These are phyloP conservation scores for Russula abietina DNA, from an alignment of 768 basidiomycete genomes.

Conservation along the genomic window DNA sequence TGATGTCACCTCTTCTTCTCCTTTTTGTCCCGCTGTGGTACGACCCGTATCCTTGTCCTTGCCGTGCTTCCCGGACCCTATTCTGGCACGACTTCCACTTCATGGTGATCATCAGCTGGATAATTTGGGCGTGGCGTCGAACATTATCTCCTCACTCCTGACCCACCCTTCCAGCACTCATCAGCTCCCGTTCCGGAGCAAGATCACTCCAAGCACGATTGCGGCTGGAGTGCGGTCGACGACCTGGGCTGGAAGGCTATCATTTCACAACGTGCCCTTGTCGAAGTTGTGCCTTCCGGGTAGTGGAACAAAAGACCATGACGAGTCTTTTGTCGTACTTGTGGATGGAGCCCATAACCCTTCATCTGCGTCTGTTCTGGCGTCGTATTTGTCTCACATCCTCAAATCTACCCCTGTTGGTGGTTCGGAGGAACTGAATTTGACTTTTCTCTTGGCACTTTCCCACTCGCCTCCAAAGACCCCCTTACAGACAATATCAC, in stretches of 20 bases:
- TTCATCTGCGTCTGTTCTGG: conserved; percentile 64
- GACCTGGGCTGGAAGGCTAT: conserved; percentile 80
- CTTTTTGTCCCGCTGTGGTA: conserved; percentile 34
- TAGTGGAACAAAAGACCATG: neutral
- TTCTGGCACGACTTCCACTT: conserved; percentile 55
- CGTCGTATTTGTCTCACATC: conserved; percentile 50
- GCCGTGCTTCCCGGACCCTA: conserved; percentile 38
- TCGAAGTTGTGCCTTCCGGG: conserved; percentile 1
- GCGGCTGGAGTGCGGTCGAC: conserved; percentile 51
- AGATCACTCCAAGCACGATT: conserved; percentile 48
- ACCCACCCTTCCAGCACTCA: conserved; percentile 33
- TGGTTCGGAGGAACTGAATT: conserved; percentile 31
- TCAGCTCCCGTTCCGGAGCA: conserved; percentile 24
- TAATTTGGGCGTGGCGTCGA: conserved; percentile 69
- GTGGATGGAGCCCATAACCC: conserved; percentile 95
- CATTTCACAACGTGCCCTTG: conserved; percentile 47
- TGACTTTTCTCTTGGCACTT: conserved; percentile 73
- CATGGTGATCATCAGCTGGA: conserved; percentile 79
- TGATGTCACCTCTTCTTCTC: conserved; percentile 28
- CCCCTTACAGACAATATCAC: conserved; percentile 60
- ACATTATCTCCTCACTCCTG: conserved; percentile 54
- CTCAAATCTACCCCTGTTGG: conserved; percentile 29
- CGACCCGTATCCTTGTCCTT: conserved; percentile 42
- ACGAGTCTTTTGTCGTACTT: conserved; percentile 42
- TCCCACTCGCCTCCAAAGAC: conserved; percentile 87